Evolutionary conservation across 1,284 basidiomycete genomes (phyloP), one percentile per base, ranked within the genome.

Genomic region (Retiboletus fuscus): DNA sequence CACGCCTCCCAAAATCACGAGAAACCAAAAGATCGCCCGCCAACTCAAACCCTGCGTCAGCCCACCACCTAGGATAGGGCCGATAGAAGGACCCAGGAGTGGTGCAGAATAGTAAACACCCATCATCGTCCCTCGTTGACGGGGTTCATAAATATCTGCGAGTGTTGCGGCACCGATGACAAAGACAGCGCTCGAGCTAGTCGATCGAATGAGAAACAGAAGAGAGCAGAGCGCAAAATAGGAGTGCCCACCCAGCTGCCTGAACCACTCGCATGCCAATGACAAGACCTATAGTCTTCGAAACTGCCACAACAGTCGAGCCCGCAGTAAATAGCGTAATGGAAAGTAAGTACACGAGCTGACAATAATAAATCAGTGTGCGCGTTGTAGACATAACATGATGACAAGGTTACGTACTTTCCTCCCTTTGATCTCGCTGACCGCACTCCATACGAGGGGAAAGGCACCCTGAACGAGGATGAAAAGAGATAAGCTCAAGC

Each of bases 11-110:
- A 91, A 88, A 61, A 92, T 92, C 5, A 89, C 85, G 46, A 96
- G 86, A 80, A 96, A 95, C 89, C 94, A 96, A 82, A 96, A 95
- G 0, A 93, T 90, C 3, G 91, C 90, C 41, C 95, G 89, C 95
- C 95, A 96, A 73, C 84, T 86, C 78, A 92, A 91, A 0, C 86
- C 88, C 72, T 92, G 86, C 0, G 92, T 92, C 8, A 96, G 85
- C 0, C 85, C 90, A 16, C 95, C 95, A 24, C 91, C 91, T 47
- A 89, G 79, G 53, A 96, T 87, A 2, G 94, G 92, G 0, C 93
- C 95, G 3, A 95, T 76, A 0, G 91, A 85, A 6, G 90, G 89
- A 0, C 93, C 90, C 24, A 90, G 84, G 24, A 89, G 83, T 3
- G 89, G 90, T 24, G 89, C 88, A 34, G 87, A 86, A 76, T 94